A percentile compares a stretch with the other conserved stretches of the same genome.
Conservation (phyloP, 2,329 filamentous ascomycete species). For the Aspergillus neoniger region DNA sequence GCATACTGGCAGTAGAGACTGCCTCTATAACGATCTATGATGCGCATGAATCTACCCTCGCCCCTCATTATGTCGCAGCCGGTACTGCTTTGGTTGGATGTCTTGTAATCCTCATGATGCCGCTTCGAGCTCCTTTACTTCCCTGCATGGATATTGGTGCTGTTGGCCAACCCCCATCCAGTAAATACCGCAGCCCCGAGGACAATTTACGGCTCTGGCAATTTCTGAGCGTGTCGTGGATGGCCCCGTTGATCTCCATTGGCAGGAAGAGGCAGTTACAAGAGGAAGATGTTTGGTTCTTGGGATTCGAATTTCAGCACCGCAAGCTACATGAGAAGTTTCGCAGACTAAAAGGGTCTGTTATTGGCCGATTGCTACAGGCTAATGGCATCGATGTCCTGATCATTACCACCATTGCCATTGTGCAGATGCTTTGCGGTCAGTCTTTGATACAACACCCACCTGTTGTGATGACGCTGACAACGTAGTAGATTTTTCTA, state of each 20-base stretch:
- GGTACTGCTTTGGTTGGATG: conserved; percentile 51
- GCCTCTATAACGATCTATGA: conserved; percentile 33
- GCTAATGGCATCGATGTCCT: conserved; percentile 80
- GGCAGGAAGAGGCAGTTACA: conserved; percentile 68
- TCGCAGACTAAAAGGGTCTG: conserved; percentile 69
- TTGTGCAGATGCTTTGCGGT: conserved; percentile 63
- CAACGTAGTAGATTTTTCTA: conserved; percentile 53
- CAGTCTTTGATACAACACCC: conserved; percentile 21
- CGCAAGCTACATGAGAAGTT: conserved; percentile 72
- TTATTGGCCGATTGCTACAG: conserved; percentile 67
- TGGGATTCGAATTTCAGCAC: conserved; percentile 83
- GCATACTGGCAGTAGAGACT: conserved; percentile 37
- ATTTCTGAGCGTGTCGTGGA: conserved; percentile 84
- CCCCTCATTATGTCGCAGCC: conserved; percentile 35
- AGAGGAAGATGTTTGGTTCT: conserved; percentile 77
- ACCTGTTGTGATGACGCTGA: conserved; percentile 8
- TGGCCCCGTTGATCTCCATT: conserved; percentile 69
- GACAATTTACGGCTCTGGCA: conserved; percentile 79
- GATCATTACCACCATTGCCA: conserved; percentile 64
- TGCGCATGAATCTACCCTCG: conserved; percentile 13
- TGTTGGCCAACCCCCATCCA: conserved; percentile 58
- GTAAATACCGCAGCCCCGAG: conserved; percentile 70
- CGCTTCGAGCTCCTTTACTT: conserved; percentile 63
- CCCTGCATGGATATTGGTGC: conserved; percentile 60
- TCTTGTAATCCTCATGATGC: conserved; percentile 65